Conservation (phyloP, 2,329 filamentous ascomycete genomes). For the Leptodontidium sp. region DNA sequence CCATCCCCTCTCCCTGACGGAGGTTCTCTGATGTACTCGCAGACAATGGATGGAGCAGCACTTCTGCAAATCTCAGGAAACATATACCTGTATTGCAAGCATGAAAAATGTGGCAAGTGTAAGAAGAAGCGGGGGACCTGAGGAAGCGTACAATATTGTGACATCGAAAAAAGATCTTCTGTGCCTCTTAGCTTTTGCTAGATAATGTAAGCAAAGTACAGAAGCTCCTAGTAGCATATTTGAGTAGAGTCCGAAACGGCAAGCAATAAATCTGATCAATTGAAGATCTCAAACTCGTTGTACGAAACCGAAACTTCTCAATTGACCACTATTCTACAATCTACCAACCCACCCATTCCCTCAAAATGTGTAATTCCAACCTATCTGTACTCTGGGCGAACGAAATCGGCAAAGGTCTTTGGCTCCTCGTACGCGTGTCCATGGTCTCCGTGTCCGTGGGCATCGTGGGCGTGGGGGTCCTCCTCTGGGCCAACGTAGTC, state of each 20-base stretch:
- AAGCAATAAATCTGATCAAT: not conserved
- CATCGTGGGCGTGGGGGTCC: slow-evolving; percentile 60
- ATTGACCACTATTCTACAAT: slow-evolving; percentile 36
- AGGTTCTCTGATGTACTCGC: not conserved
- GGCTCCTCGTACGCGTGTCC: slow-evolving; percentile 76
- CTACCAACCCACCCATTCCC: slow-evolving; percentile 10
- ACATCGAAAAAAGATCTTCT: too few species aligned
- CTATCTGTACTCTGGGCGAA: slow-evolving; percentile 95
- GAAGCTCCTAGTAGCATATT: not conserved
- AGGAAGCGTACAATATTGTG: too few species aligned
- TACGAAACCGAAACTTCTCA: slow-evolving; percentile 23
- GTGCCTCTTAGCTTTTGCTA: not conserved
- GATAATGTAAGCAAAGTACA: not conserved
- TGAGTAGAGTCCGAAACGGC: not conserved
- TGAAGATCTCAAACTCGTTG: not conserved
- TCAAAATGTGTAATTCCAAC: slow-evolving; percentile 12
- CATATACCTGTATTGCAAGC: not conserved
- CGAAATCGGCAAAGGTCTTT: slow-evolving; percentile 96
- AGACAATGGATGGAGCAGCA: not conserved
- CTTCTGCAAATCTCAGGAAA: not conserved
- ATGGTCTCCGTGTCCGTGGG: slow-evolving; percentile 59
- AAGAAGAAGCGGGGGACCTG: not conserved
- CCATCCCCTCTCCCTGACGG: not conserved
- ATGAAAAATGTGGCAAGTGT: not conserved
- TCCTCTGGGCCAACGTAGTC: slow-evolving; percentile 89